Evolutionary conservation across 805 yeast genomes (phyloP), one percentile per base, ranked within the genome.

Genomic region (Saturnispora hagleri): DNA sequence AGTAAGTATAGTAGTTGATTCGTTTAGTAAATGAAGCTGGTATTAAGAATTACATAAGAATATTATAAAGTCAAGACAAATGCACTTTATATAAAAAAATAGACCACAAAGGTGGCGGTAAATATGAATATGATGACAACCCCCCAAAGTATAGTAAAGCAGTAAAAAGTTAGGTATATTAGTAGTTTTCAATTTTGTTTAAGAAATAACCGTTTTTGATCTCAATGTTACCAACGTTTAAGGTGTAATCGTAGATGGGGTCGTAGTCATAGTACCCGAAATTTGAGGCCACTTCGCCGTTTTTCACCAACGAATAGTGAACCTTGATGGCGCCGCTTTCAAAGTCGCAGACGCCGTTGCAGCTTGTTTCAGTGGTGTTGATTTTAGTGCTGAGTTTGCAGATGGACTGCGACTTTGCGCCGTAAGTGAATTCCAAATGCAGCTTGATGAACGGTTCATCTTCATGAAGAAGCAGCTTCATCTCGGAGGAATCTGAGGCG

Each of bases 241-340:
- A 36, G 27, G 57, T 51, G 40, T 62, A 64, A 36, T 61, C 53
- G 12, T 58, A 59, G 8, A 58, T 44, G 3, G 51, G 34, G 2
- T 60, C 63, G 50, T 54, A 64, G 44, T 63, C 67, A 42, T 63
- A 31, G 34, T 31, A 64, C 5, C 64, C 67, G 12, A 62, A 55
- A 47, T 54, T 55, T 9, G 63, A 62, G 5, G 60, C 59, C 3
- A 60, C 46, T 40, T 54, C 59, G 34, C 57, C 62, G 17, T 62
- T 63, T 48, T 57, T 58, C 2, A 17, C 36, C 28, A 62, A 22
- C 22, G 47, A 60, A 48, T 56, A 62, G 5, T 51, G 34, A 4
- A 60, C 43, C 3, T 35, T 15, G 18, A 55, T 20, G 27, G 51
- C 46, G 40, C 54, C 57, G 28, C 34, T 41, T 24, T 36, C 44